These are phyloP conservation scores for Spatholobus suberectus DNA, from an alignment of 306 rosid genomes.

Conservation along the genomic window DNA sequence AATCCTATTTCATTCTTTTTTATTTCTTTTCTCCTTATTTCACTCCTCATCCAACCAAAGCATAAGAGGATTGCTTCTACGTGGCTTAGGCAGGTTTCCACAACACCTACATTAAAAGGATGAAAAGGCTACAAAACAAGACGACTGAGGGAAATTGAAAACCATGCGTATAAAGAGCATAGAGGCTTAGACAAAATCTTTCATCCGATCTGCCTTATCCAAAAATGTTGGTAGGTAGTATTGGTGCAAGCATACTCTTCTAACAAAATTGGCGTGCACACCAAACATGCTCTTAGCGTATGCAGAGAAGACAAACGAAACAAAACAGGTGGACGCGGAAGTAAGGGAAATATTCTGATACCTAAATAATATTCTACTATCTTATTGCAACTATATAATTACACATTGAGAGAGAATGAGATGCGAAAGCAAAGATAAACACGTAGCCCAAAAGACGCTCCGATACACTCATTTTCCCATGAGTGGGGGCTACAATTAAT, in stretches of 20 bases:
- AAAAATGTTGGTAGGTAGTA: neutral
- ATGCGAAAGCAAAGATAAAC: slow-evolving; percentile 27
- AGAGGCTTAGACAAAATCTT: neutral
- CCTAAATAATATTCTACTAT: neutral
- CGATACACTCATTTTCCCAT: neutral
- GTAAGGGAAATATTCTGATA: slow-evolving; percentile 9
- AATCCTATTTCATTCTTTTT: too few species aligned
- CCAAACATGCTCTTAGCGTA: neutral
- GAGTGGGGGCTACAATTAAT: slow-evolving; percentile 12
- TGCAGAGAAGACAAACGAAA: neutral
- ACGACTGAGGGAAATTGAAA: too few species aligned
- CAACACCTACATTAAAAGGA: too few species aligned
- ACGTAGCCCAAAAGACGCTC: slow-evolving; percentile 10
- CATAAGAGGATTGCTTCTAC: too few species aligned
- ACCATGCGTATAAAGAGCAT: neutral
- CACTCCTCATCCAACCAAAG: too few species aligned
- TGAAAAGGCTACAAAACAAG: too few species aligned
- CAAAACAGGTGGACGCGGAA: neutral
- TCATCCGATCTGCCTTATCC: neutral
- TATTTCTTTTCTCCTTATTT: too few species aligned
- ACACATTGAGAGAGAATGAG: slow-evolving; percentile 34
- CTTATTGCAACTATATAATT: slow-evolving; percentile 25
- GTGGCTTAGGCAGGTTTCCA: too few species aligned
- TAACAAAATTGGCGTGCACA: slow-evolving; percentile 2
- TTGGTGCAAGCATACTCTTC: slow-evolving; percentile 53